Base-by-base conservation (phyloP, 2,329 filamentous ascomycete species). In the Trichoderma sp. region DNA sequence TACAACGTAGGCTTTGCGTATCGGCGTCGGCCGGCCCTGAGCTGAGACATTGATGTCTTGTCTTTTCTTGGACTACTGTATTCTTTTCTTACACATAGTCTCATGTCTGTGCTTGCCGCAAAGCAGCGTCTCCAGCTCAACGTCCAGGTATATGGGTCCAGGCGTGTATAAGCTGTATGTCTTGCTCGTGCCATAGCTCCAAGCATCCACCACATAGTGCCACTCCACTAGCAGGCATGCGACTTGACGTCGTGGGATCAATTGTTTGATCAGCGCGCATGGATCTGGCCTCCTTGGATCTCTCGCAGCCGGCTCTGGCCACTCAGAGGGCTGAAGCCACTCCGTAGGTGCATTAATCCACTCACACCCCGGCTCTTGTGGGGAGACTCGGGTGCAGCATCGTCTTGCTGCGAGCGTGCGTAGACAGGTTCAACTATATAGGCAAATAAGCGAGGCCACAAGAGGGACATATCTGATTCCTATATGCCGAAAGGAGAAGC, bases 211-310 rank as follows among this genome's bases (percentile, higher is more conserved):
- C 53, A 24, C n/a, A 33, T 56, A 33, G 53, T 16, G 55, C 29
- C 27, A 57, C 27, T 33, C 29, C 29, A 29, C 31, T 33, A 29
- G 40, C 55, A 47, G 35, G 57, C 33, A 59, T 59, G 57, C 57
- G 21, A 37, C 57, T 56, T 59, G 57, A 59, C 57, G 56, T 40
- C 56, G 16, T 43, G 40, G 40, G 40, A 43, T 57, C 19, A 29
- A 21, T 40, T 67, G 64, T 67, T 58, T 67, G 64, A 67, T 67
- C 64, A 67, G 64, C 64, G 49, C 64, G 40, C 55, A 59, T 67
- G 64, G 64, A 67, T 67, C 64, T 67, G 52, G 37, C 55, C 64
- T 67, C 64, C 35, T 52, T 67, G 55, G 64, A 67, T 67, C 64
- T 67, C 55, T 31, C 35, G 21, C 29, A 37, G 33, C 37, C 64